A percentile compares a stretch with the other conserved stretches of the same genome.
phyloP scores from a whole-genome alignment of 2,329 filamentous ascomycete genomes.

The Aspergillus fructus region DNA sequence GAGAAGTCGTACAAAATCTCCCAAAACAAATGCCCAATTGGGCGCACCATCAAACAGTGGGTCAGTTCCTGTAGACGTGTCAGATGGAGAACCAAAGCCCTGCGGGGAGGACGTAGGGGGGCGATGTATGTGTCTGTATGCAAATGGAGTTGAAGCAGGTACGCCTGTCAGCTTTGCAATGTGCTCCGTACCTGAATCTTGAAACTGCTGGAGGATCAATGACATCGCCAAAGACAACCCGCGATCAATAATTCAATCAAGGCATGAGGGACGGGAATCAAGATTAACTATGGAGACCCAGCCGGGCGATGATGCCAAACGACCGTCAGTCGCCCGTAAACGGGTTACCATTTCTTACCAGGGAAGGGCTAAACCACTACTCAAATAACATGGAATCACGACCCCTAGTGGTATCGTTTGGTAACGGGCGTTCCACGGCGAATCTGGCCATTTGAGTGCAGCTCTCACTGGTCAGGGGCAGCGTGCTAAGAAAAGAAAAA shows the following conservation, averaged over 20 bases:
- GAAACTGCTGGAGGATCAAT: too few relatives aligned
- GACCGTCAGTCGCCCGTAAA: neutral
- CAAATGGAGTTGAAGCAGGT: neutral
- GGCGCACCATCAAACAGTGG: neutral
- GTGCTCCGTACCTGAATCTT: neutral
- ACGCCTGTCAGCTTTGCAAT: neutral
- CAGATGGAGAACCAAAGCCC: constrained; percentile 1
- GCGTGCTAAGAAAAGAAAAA: neutral
- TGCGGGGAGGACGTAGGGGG: neutral
- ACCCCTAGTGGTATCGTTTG: neutral
- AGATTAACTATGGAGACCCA: neutral
- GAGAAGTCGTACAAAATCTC: neutral
- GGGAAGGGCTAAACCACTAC: neutral
- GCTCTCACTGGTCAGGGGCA: neutral
- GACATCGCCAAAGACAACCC: too few relatives aligned
- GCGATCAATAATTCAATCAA: neutral
- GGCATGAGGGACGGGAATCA: neutral
- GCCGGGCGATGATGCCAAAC: neutral
- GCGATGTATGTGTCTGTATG: neutral
- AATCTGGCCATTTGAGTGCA: neutral
- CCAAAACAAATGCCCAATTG: neutral
- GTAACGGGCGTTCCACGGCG: neutral
- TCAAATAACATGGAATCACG: neutral
- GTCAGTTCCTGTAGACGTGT: constrained; percentile 3
- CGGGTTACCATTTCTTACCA: neutral